Conservation (phyloP, 164 flowering plant genomes). For the Liriodendron chinense region DNA sequence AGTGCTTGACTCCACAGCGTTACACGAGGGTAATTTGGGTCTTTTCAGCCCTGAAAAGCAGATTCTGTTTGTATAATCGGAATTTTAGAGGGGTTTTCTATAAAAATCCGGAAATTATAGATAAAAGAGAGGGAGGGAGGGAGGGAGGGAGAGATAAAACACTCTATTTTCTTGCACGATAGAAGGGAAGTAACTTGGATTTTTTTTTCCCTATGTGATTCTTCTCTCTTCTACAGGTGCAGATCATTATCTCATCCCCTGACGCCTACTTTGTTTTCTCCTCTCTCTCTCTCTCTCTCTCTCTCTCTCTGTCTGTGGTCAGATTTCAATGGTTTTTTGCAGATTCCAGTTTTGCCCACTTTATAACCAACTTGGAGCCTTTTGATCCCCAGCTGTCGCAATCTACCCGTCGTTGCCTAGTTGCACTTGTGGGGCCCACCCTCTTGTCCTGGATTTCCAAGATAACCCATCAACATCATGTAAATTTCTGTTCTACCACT, state of each 20-base stretch:
- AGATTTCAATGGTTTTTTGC: neutral
- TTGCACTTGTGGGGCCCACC: neutral
- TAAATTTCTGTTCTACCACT: neutral
- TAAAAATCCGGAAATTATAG: no score
- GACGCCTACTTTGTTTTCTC: neutral
- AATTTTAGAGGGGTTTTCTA: no score
- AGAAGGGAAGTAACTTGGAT: neutral
- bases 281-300: neutral
- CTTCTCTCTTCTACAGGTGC: neutral
- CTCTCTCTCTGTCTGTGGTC: neutral
- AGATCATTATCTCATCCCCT: neutral
- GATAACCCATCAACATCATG: slow-evolving; percentile 1
- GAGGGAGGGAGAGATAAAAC: no score
- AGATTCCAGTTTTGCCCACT: neutral
- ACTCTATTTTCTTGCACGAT: no score
- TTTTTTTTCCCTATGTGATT: neutral
- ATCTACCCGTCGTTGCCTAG: neutral
- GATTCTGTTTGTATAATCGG: no score
- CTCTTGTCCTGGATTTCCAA: neutral
- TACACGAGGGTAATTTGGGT: no score
- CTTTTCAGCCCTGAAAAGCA: no score
- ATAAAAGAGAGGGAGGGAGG: no score
- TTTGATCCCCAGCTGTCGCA: slow-evolving; percentile 2
- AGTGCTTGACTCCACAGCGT: no score
- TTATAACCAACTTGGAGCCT: slow-evolving; percentile 1